These are phyloP conservation scores for Phytophthora syringae DNA, from an alignment of 352 stramenopile genomes.

Conservation along the genomic window DNA sequence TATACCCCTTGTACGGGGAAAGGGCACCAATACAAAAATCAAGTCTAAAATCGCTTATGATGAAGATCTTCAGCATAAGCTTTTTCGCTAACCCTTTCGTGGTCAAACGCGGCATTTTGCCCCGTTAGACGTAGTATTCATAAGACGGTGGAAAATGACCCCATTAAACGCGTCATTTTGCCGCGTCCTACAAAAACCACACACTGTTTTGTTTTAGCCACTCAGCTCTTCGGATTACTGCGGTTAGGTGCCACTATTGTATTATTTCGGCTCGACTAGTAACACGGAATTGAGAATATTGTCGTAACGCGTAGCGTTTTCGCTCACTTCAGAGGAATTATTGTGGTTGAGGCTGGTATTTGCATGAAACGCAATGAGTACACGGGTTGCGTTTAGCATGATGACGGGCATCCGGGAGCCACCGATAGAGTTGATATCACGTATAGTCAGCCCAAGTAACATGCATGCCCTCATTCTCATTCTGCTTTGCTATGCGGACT, in stretches of 20 bases:
- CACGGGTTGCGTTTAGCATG: background rate
- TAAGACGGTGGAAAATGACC: background rate
- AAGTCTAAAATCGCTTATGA: too few relatives aligned
- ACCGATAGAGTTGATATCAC: background rate
- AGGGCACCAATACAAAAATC: too few relatives aligned
- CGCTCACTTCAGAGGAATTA: background rate
- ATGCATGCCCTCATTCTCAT: background rate
- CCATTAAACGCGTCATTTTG: background rate
- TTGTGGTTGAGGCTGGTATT: background rate
- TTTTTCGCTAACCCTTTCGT: background rate
- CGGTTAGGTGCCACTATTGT: background rate
- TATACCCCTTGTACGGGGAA: too few relatives aligned
- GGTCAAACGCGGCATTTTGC: background rate
- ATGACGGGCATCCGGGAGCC: background rate
- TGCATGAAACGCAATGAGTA: background rate
- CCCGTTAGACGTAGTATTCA: background rate
- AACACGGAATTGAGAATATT: background rate
- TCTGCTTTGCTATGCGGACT: background rate
- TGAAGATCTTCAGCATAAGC: too few relatives aligned
- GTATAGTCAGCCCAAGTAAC: background rate
- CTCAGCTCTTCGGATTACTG: background rate
- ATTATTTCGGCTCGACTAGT: background rate
- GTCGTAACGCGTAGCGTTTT: background rate
- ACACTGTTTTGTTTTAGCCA: background rate
- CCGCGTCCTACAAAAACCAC: background rate